Evolutionary conservation across 2,329 filamentous ascomycete genomes (phyloP).

Genomic region (Fusarium bulbicola): DNA sequence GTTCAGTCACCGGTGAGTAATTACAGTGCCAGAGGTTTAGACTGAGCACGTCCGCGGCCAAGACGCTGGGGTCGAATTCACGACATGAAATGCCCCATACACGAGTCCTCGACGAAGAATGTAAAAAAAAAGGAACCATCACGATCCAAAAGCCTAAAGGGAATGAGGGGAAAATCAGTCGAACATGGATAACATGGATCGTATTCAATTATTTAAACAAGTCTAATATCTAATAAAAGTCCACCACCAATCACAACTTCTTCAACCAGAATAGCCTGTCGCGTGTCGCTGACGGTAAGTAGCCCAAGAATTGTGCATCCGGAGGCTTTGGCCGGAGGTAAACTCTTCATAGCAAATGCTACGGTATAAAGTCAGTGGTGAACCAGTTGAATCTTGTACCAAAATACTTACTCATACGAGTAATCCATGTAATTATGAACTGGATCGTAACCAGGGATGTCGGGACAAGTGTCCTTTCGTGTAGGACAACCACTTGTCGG

Average conservation of each 20-base stretch:
- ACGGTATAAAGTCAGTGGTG: too few relatives aligned
- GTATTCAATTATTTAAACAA: not conserved
- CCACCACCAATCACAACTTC: too few relatives aligned
- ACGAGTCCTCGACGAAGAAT: too few relatives aligned
- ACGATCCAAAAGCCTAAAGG: fast-evolving
- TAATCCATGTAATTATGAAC: conserved; percentile 10
- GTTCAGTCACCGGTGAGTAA: fast-evolving
- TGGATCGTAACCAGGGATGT: not conserved
- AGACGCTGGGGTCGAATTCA: not conserved
- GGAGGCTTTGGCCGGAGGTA: not conserved
- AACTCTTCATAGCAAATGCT: conserved; percentile 4
- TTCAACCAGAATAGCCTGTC: not conserved
- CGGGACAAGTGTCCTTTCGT: not conserved
- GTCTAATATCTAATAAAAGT: not conserved
- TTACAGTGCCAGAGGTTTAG: too few relatives aligned
- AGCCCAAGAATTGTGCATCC: conserved; percentile 1
- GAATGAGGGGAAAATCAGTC: not conserved
- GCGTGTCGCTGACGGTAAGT: not conserved
- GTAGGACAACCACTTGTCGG: not conserved
- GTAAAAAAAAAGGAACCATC: not conserved
- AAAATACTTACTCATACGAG: not conserved
- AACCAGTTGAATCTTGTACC: too few relatives aligned
- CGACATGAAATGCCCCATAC: too few relatives aligned
- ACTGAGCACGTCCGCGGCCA: fast-evolving
- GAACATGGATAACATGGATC: not conserved